Conservation (phyloP, 306 rosid genomes). For the Gastrolobium bilobum region DNA sequence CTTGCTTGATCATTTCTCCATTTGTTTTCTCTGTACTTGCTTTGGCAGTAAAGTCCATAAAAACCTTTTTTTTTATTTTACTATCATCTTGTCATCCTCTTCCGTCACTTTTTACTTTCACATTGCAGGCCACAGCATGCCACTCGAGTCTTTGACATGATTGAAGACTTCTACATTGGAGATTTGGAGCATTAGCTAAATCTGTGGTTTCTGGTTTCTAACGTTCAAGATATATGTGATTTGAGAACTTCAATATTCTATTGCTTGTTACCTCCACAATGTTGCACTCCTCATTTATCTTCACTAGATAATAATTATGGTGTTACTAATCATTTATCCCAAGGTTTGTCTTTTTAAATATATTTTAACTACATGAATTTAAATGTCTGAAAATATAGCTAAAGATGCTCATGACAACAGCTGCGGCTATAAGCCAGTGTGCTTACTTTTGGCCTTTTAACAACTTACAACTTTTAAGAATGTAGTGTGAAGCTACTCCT, state of each 20-base stretch:
- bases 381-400: no score
- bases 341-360: no score
- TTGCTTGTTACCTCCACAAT: conserved; percentile 27
- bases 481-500: no score
- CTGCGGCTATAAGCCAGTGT: no score
- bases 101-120: conserved; percentile 21
- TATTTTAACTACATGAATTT: no score
- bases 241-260: conserved; percentile 34
- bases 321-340: neutral
- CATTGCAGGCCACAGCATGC: conserved; percentile 92
- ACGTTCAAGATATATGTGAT: conserved; percentile 29
- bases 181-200: conserved; percentile 62
- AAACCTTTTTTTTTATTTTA: neutral
- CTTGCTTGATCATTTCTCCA: conserved; percentile 9
- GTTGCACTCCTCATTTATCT: conserved; percentile 24
- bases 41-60: conserved; percentile 9
- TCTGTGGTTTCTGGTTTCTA: conserved; percentile 3
- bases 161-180: conserved; percentile 84
- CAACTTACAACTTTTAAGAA: no score
- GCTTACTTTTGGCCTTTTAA: no score
- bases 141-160: conserved; percentile 92
- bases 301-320: conserved; percentile 32
- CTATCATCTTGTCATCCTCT: neutral
- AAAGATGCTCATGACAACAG: no score
- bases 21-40: conserved; percentile 23